phyloP scores from a whole-genome alignment of 1,284 basidiomycete species.

The Athelia psychrophila region DNA sequence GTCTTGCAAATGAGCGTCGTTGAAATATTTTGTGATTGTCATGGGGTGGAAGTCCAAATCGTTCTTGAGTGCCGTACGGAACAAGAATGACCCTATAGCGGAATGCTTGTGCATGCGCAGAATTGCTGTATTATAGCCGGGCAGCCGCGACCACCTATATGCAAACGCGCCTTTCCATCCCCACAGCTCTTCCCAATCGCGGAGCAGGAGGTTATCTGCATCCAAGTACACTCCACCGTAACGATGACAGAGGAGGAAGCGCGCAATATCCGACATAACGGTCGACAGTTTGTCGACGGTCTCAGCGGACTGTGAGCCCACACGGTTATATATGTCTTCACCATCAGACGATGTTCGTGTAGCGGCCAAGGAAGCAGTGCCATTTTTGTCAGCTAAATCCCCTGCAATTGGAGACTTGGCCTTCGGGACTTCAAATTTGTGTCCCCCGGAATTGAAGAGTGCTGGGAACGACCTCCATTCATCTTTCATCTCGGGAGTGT shows the following conservation, averaged over 20 bases:
- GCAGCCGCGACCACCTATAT: slow-evolving; percentile 72
- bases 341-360: slow-evolving; percentile 8
- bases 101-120: slow-evolving; percentile 70
- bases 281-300: slow-evolving; percentile 61
- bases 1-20: slow-evolving; percentile 65
- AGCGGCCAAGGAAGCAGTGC: not conserved
- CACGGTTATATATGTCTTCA: slow-evolving; percentile 13
- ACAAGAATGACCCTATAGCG: slow-evolving; percentile 71
- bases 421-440: slow-evolving; percentile 42
- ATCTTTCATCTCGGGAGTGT: slow-evolving; percentile 54
- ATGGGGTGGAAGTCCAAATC: slow-evolving; percentile 81
- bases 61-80: slow-evolving; percentile 75
- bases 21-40: slow-evolving; percentile 69
- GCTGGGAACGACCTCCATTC: slow-evolving; percentile 63
- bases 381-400: slow-evolving; percentile 33
- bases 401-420: slow-evolving; percentile 27
- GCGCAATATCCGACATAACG: slow-evolving; percentile 79
- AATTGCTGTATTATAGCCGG: slow-evolving; percentile 79
- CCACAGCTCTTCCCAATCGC: slow-evolving; percentile 86
- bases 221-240: slow-evolving; percentile 82
- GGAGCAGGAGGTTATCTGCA: slow-evolving; percentile 73
- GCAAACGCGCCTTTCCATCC: slow-evolving; percentile 80
- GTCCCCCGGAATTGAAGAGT: slow-evolving; percentile 63
- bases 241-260: slow-evolving; percentile 76
- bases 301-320: slow-evolving; percentile 18